Evolutionary conservation across 2,329 filamentous ascomycete genomes (phyloP).

Genomic region (Clonostachys byssicola): DNA sequence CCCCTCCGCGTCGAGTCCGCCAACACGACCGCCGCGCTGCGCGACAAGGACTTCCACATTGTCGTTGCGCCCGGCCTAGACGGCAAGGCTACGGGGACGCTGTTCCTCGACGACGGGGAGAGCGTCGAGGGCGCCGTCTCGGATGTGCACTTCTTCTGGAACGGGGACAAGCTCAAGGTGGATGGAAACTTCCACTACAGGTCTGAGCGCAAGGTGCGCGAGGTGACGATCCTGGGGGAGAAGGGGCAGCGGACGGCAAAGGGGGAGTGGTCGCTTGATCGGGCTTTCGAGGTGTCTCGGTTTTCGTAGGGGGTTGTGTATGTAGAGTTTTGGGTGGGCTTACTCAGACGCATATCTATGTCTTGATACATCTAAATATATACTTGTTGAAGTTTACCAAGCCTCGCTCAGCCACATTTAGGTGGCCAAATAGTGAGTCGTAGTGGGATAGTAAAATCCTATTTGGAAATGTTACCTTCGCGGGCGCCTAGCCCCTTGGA

Average conservation of each 20-base stretch:
- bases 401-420: too few species aligned
- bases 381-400: too few species aligned
- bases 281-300: not conserved
- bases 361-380: too few species aligned
- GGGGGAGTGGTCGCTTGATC: not conserved
- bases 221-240: not conserved
- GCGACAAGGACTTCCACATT: slow-evolving; percentile 62
- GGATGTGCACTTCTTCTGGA: slow-evolving; percentile 1
- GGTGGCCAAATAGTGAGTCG: too few species aligned
- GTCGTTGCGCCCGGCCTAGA: slow-evolving; percentile 59
- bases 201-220: not conserved
- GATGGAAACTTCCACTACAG: slow-evolving; percentile 1
- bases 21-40: slow-evolving; percentile 57
- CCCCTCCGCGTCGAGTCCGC: slow-evolving; percentile 47
- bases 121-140: slow-evolving; percentile 1
- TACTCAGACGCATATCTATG: too few species aligned
- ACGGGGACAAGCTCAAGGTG: not conserved
- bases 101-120: slow-evolving; percentile 70
- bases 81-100: slow-evolving; percentile 56
- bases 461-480: too few species aligned
- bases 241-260: not conserved
- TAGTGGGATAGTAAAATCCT: too few species aligned
- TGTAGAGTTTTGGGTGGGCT: too few species aligned
- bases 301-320: not conserved
- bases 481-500: too few species aligned